A percentile compares a stretch with the other conserved stretches of the same genome.
Conservation (phyloP, 495 filamentous ascomycete genomes). For the Penicillium manginii region DNA sequence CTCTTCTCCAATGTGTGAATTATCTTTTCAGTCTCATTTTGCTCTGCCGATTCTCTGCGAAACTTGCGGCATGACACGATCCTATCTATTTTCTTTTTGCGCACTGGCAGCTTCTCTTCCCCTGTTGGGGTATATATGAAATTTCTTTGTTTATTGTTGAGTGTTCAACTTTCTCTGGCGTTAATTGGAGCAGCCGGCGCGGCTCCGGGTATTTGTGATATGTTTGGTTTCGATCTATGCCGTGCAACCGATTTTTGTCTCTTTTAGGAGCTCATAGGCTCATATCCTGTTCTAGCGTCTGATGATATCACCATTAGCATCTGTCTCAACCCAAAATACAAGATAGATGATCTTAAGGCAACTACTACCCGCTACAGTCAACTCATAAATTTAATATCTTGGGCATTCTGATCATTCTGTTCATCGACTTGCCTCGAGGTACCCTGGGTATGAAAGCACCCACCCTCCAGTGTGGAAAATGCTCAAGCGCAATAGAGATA, state of each 20-base stretch:
- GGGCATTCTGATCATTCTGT: too few relatives aligned
- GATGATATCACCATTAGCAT: not conserved
- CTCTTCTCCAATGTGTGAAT: slow-evolving; percentile 27
- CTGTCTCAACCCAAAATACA: slow-evolving; percentile 6
- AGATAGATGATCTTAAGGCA: slow-evolving; percentile 3
- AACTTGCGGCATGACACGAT: slow-evolving; percentile 20
- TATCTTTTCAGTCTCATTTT: slow-evolving; percentile 3
- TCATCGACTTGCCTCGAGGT: too few relatives aligned
- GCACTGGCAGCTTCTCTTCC: slow-evolving; percentile 12
- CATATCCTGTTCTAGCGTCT: slow-evolving; percentile 14
- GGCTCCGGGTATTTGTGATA: slow-evolving; percentile 12
- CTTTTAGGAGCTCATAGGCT: slow-evolving; percentile 4
- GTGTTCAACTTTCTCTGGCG: slow-evolving; percentile 19
- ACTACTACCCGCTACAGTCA: not conserved
- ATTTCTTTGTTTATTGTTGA: slow-evolving; percentile 12
- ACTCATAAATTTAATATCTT: not conserved
- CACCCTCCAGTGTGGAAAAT: too few relatives aligned
- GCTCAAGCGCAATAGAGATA: too few relatives aligned
- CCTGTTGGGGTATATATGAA: slow-evolving; percentile 22
- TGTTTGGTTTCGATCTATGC: slow-evolving; percentile 9
- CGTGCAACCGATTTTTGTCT: slow-evolving; percentile 5
- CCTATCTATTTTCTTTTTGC: slow-evolving; percentile 5
- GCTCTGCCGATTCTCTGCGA: slow-evolving; percentile 8
- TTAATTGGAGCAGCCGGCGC: slow-evolving; percentile 19
- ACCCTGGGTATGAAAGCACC: too few relatives aligned